Evolutionary conservation across 108 stramenopile species (phyloP).

Genomic region (Skeletonema grethae): DNA sequence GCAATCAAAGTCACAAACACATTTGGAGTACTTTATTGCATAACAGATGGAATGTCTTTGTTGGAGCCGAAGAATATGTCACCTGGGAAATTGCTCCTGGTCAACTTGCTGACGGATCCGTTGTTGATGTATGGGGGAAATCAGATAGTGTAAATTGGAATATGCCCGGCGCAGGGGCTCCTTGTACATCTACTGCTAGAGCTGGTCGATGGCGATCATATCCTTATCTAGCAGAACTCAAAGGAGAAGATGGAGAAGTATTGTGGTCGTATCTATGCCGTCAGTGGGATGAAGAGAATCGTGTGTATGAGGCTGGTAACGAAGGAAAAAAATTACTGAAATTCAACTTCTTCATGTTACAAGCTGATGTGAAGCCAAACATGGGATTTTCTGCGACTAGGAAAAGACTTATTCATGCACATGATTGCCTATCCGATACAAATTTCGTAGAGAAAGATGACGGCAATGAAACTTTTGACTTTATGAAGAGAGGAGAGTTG

Average conservation of each 20-base stretch:
- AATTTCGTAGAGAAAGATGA: constrained; percentile 18
- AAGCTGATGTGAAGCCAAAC: constrained; percentile 81
- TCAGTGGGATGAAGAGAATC: constrained; percentile 81
- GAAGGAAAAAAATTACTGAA: constrained; percentile 60
- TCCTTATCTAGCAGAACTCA: constrained; percentile 78
- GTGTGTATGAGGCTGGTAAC: constrained; percentile 25
- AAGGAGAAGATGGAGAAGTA: constrained; percentile 75
- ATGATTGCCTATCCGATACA: constrained; percentile 56
- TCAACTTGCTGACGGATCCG: constrained; percentile 69
- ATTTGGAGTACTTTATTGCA: constrained; percentile 80
- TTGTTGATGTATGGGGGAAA: constrained; percentile 85
- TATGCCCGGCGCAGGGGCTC: constrained; percentile 83
- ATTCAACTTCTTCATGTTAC: constrained; percentile 90
- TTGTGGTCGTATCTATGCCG: constrained; percentile 82
- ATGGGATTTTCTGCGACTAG: constrained; percentile 85
- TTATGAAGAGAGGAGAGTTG: neutral
- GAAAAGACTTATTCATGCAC: constrained; percentile 79
- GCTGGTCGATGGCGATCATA: constrained; percentile 87
- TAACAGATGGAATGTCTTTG: constrained; percentile 90
- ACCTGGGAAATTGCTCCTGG: constrained; percentile 92
- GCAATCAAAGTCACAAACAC: constrained; percentile 66
- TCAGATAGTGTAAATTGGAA: constrained; percentile 65
- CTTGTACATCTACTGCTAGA: constrained; percentile 78
- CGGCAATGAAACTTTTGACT: neutral
- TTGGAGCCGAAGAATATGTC: constrained; percentile 85